Base-by-base conservation (phyloP, 768 basidiomycete genomes). In the Crucibulum laeve region DNA sequence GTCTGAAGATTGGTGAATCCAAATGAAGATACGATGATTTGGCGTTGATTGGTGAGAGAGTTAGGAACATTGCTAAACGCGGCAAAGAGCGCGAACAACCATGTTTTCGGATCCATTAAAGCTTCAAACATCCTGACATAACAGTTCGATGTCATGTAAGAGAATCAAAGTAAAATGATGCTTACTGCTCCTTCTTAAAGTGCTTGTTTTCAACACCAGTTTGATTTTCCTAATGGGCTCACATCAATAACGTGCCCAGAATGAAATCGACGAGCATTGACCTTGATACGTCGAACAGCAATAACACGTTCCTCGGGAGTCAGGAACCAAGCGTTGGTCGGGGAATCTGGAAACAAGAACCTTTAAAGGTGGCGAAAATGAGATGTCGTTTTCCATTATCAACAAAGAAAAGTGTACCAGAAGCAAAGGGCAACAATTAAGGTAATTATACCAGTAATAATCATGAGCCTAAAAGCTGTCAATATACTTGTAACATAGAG, bases 151-250 rank as follows among this genome's bases (percentile, higher is more conserved):
- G n/a, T n/a, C n/a, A n/a, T 38, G n/a, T 32, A 38, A 14, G 24
- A 21, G 32, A 22, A 13, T 4, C 18, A n/a, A 4, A 17, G 13
- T 15, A 40, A 28, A 15, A 17, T 13, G 22, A 15, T 14, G 19
- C 83, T 49, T 43, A 87, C 86, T 90, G 87, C 26, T 87, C 82
- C 42, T 70, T 77, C 65, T 90, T 90, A 65, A 86, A 90, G 41
- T 72, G 73, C 53, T 90, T 91, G 56, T 87, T 89, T 62, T 89
- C 87, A 8, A 88, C 76, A 24, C 87, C 88, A 0, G 84, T 84
- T 76, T 90, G 85, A 49, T 88, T 87, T 60, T 68, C 74, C 78
- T 82, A n/a, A n/a, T 49, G 4, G 18, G 15, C 46, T 36, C 5
- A 17, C 11, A 19, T 14, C 36, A 26, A 25, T 21, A 35, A 17